Conservation (phyloP, 1,284 basidiomycete species). For the Naganishia liquefaciens region DNA sequence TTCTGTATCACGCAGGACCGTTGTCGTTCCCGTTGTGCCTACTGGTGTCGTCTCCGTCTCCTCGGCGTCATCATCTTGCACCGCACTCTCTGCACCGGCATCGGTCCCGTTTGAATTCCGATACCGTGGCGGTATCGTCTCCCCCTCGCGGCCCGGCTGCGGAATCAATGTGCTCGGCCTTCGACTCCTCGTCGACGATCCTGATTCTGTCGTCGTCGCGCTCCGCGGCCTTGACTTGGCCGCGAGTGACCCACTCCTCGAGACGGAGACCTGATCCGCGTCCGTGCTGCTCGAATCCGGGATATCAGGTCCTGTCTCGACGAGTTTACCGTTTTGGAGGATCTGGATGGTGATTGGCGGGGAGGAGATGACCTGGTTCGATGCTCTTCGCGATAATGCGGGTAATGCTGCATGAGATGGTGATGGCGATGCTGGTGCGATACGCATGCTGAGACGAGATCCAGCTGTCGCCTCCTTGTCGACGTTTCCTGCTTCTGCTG, state of each 20-base stretch:
- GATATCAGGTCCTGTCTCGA: neutral
- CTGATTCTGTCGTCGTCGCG: neutral
- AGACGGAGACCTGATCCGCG: neutral
- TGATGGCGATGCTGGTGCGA: slow-evolving; percentile 9
- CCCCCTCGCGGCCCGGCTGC: slow-evolving; percentile 20
- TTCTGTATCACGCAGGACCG: slow-evolving; percentile 32
- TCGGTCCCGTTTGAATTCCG: neutral
- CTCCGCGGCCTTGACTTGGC: neutral
- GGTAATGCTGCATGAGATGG: slow-evolving; percentile 1
- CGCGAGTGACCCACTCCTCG: neutral
- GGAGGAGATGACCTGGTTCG: neutral
- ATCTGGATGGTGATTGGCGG: neutral
- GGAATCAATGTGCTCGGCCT: slow-evolving; percentile 30
- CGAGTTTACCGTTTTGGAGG: neutral
- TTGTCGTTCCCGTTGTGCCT: slow-evolving; percentile 24
- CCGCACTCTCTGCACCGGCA: neutral
- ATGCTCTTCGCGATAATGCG: slow-evolving; percentile 1
- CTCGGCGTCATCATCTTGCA: neutral
- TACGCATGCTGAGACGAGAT: slow-evolving; percentile 1
- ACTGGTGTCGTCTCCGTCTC: neutral
- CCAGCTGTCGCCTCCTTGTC: neutral
- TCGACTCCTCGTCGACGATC: slow-evolving; percentile 1
- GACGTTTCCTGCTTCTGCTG: neutral
- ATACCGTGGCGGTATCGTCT: slow-evolving; percentile 26
- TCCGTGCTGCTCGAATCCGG: neutral